phyloP scores from a whole-genome alignment of 768 basidiomycete species.

The Clitopilus hobsonii region DNA sequence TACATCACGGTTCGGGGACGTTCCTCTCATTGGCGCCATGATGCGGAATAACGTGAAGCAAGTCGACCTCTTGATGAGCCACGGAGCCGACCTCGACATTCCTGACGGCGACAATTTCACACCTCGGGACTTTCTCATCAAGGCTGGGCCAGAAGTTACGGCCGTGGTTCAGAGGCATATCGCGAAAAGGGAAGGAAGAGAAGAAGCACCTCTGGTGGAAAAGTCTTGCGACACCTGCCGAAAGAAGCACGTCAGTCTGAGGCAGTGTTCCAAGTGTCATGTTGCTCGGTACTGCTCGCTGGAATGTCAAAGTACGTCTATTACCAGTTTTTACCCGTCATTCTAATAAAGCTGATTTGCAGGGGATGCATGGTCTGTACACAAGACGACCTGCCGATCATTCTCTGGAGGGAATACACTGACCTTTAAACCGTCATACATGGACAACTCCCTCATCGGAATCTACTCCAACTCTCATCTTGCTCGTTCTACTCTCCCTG shows the following conservation, averaged over 20 bases:
- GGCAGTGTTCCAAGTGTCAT: conserved; percentile 39
- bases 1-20: conserved; percentile 11
- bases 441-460: conserved; percentile 2
- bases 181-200: conserved; percentile 39
- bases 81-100: no score
- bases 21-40: no score
- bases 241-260: conserved; percentile 23
- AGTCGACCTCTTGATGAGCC: no score
- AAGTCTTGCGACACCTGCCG: conserved; percentile 40
- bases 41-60: no score
- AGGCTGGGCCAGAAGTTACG: conserved; percentile 37
- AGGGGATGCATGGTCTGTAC: conserved; percentile 44
- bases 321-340: no score
- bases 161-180: conserved; percentile 43
- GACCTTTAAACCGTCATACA: conserved; percentile 41
- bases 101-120: conserved; percentile 23
- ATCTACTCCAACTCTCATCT: conserved; percentile 18
- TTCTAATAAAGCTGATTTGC: no score
- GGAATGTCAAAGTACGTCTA: conserved; percentile 48
- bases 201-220: conserved; percentile 34
- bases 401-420: conserved; percentile 38
- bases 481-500: no score
- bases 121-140: conserved; percentile 23
- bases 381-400: conserved; percentile 44
- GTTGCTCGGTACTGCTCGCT: conserved; percentile 47